These are phyloP conservation scores for Prunus campanulata DNA, from an alignment of 306 rosid genomes.

Conservation along the genomic window DNA sequence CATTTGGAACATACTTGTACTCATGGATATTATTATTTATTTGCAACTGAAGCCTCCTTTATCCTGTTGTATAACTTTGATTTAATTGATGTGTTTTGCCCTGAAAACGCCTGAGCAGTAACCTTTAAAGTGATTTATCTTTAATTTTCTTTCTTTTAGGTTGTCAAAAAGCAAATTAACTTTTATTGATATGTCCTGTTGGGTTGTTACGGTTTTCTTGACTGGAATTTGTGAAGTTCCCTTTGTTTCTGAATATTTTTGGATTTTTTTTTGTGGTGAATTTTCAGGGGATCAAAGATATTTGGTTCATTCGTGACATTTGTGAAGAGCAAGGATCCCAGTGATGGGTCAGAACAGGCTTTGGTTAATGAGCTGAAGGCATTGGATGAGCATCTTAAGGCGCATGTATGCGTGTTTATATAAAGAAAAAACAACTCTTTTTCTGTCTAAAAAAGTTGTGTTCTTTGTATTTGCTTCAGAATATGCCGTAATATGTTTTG, in stretches of 20 bases:
- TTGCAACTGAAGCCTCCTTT: background rate
- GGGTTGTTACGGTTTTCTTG: background rate
- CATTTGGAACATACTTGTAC: background rate
- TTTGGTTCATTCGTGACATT: conserved; percentile 60
- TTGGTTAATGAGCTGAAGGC: conserved; percentile 69
- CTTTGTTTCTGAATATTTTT: conserved; percentile 8
- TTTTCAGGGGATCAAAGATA: conserved; percentile 78
- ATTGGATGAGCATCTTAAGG: conserved; percentile 77
- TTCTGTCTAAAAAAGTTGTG: background rate
- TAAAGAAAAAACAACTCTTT: background rate
- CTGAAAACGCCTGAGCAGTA: background rate
- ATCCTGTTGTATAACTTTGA: background rate
- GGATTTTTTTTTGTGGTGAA: background rate
- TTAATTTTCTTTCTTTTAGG: background rate
- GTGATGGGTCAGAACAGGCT: conserved; percentile 83
- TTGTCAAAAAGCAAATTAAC: background rate
- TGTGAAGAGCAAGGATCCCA: conserved; percentile 79
- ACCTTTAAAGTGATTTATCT: background rate
- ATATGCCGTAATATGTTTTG: conserved; percentile 22
- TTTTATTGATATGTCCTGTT: background rate
- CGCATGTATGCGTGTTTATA: conserved; percentile 49
- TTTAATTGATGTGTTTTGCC: background rate
- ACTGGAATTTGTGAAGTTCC: conserved; percentile 1
- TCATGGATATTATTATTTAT: background rate
- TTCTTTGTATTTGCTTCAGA: background rate